Percentiles rank a stretch among this genome's conserved stretches.
Conservation (phyloP, 768 basidiomycete species). For the Trametes cinnabarina region DNA sequence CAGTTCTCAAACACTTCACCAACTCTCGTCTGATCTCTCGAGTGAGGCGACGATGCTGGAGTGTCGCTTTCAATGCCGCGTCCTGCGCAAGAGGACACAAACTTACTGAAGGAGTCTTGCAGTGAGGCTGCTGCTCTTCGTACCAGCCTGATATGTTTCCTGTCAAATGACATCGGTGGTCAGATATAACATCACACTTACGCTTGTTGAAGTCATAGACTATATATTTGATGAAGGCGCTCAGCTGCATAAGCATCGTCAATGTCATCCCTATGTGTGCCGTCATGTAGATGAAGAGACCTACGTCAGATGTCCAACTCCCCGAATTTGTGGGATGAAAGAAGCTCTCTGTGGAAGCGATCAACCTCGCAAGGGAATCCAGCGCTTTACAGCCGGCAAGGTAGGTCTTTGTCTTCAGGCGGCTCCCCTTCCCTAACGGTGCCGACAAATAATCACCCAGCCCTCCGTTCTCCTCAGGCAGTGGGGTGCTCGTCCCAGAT, state of each 20-base stretch:
- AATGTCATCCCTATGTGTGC: not conserved
- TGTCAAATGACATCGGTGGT: no score
- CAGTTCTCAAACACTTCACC: slow-evolving; percentile 77
- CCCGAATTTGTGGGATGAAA: slow-evolving; percentile 91
- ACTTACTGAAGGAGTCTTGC: slow-evolving; percentile 71
- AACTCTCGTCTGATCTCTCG: slow-evolving; percentile 78
- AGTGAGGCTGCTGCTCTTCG: slow-evolving; percentile 72
- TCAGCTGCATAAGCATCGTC: slow-evolving; percentile 44
- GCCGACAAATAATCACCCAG: slow-evolving; percentile 60
- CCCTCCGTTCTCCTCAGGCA: slow-evolving; percentile 40
- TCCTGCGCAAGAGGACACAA: not conserved
- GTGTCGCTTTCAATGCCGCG: not conserved
- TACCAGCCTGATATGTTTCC: slow-evolving; percentile 60
- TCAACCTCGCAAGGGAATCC: slow-evolving; percentile 79
- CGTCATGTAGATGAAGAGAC: slow-evolving; percentile 19
- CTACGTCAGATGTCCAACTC: slow-evolving; percentile 73
- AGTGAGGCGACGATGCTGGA: slow-evolving; percentile 72
- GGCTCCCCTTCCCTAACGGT: slow-evolving; percentile 48
- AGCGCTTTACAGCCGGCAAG: slow-evolving; percentile 83
- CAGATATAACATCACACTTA: no score
- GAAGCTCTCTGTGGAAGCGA: slow-evolving; percentile 86
- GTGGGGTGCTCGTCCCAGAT: slow-evolving; percentile 61
- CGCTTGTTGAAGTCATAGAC: slow-evolving; percentile 85
- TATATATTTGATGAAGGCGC: slow-evolving; percentile 81
- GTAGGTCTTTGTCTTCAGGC: slow-evolving; percentile 49